Conservation (phyloP, 148 eudicot species). For the Cornus suecica region DNA sequence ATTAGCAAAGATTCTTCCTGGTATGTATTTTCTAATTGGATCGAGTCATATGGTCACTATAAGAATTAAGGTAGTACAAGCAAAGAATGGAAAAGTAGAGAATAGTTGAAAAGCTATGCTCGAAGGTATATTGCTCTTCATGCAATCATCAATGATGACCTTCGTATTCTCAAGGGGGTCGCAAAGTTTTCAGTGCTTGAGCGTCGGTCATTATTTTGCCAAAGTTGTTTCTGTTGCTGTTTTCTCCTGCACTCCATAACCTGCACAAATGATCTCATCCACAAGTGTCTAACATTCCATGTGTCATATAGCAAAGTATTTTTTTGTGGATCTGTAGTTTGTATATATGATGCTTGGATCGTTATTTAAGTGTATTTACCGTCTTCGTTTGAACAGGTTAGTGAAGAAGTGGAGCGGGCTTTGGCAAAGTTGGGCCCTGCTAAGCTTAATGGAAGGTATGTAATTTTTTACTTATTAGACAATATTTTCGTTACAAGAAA, state of each 20-base stretch:
- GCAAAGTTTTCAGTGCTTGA: background rate
- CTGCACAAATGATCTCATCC: background rate
- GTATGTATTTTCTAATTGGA: background rate
- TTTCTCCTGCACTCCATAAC: background rate
- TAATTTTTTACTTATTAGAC: background rate
- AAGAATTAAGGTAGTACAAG: background rate
- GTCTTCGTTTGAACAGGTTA: slow-evolving; percentile 53
- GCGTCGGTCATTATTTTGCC: background rate
- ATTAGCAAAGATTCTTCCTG: background rate
- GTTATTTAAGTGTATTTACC: background rate
- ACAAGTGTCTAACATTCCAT: background rate
- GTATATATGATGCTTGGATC: background rate
- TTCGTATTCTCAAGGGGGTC: slow-evolving; percentile 1
- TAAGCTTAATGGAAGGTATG: slow-evolving; percentile 62
- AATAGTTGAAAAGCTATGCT: background rate
- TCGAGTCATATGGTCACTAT: background rate
- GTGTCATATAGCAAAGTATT: background rate
- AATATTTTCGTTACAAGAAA: too few species aligned
- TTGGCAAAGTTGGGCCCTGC: slow-evolving; percentile 74
- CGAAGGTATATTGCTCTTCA: background rate
- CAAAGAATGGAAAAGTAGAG: background rate
- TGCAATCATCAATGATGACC: background rate
- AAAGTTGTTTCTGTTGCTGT: background rate
- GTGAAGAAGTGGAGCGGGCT: slow-evolving; percentile 99
- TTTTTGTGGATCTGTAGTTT: background rate